Evolutionary conservation across 116 monocot species (phyloP).

Genomic region (Zostera marina): DNA sequence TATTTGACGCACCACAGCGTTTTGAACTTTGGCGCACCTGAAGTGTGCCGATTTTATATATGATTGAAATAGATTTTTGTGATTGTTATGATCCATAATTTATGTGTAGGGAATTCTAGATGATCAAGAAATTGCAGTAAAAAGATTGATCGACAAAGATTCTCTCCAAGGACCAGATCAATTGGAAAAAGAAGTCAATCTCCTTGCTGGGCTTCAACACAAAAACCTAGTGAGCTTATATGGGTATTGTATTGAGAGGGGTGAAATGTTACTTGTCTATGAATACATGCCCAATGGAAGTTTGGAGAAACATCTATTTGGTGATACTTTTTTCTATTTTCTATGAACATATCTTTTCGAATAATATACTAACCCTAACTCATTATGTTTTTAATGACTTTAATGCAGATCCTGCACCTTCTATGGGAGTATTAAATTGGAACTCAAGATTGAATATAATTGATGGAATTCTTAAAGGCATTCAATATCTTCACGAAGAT

Average conservation of each 20-base stretch:
- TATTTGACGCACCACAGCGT: too few relatives aligned
- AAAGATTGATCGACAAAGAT: neutral
- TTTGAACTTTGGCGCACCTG: too few relatives aligned
- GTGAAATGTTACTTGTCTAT: neutral
- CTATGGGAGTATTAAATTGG: neutral
- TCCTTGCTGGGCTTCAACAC: neutral
- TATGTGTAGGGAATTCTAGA: neutral
- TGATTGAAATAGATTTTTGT: neutral
- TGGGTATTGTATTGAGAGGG: neutral
- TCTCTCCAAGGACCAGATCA: neutral
- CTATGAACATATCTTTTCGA: too few relatives aligned
- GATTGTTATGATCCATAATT: neutral
- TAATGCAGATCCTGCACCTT: neutral
- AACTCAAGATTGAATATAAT: neutral
- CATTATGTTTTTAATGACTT: too few relatives aligned
- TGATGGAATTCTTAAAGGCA: neutral
- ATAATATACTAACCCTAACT: too few relatives aligned
- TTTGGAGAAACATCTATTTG: neutral
- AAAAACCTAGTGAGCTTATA: neutral
- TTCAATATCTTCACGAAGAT: constrained; percentile 4
- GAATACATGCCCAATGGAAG: neutral
- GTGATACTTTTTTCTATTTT: neutral
- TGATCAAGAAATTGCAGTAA: neutral
- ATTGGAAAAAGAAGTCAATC: neutral
- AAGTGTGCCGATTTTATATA: too few relatives aligned